Evolutionary conservation across 2,329 filamentous ascomycete genomes (phyloP).

Genomic region (Aureobasidium mangrovei): DNA sequence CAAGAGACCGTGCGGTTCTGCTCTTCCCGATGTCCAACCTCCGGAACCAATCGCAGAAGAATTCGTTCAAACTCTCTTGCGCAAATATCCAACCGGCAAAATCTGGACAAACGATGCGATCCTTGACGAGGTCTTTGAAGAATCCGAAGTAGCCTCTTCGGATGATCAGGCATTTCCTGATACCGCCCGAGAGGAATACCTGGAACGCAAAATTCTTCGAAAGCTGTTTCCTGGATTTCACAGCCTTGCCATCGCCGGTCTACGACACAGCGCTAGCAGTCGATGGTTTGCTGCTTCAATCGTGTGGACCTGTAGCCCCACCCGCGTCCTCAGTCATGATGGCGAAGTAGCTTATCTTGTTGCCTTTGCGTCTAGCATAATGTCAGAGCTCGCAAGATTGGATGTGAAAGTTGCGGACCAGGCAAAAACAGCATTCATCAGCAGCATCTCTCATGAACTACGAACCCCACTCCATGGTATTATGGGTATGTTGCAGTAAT

Average conservation of each 20-base stretch:
- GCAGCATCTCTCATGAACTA: constrained; percentile 45
- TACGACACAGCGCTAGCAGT: constrained; percentile 40
- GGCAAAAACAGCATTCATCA: constrained; percentile 45
- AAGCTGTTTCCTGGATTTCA: constrained; percentile 33
- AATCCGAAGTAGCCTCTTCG: too few species aligned
- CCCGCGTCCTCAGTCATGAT: constrained; percentile 32
- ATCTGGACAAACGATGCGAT: constrained; percentile 18
- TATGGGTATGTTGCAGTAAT: constrained; percentile 21
- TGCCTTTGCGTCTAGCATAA: constrained; percentile 36
- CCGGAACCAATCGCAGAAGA: constrained; percentile 2
- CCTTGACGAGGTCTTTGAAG: too few species aligned
- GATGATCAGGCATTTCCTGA: too few species aligned
- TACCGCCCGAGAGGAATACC: too few species aligned
- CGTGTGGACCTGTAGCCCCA: constrained; percentile 38
- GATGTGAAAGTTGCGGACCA: constrained; percentile 34
- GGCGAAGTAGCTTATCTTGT: constrained; percentile 34
- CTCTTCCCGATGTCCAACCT: too few species aligned
- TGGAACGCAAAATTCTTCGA: constrained; percentile 1
- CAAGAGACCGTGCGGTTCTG: too few species aligned
- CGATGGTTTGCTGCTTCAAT: constrained; percentile 37
- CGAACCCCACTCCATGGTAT: constrained; percentile 41
- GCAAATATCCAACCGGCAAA: constrained; percentile 18
- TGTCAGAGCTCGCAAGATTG: constrained; percentile 33
- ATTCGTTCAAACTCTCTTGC: constrained; percentile 18
- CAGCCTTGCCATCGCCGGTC: constrained; percentile 41